Percentiles rank a stretch among this genome's conserved stretches.
Evolutionary conservation across 768 basidiomycete genomes (phyloP).

Genomic region (Hypsizygus marmoreus): DNA sequence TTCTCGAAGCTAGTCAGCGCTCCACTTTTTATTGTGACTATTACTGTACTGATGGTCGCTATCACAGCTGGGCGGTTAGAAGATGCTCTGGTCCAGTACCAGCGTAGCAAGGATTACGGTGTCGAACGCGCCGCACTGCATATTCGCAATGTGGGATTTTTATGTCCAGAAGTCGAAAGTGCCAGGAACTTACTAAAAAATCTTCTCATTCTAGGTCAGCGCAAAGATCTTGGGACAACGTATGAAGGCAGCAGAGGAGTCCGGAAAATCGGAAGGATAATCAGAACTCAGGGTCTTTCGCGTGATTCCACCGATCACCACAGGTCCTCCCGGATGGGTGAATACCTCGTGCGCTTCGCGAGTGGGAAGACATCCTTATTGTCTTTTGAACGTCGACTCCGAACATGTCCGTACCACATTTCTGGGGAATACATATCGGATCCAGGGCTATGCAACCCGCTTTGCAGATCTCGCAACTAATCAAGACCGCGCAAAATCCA

Average conservation of each 20-base stretch:
- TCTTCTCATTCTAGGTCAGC: constrained; percentile 56
- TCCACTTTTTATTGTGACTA: constrained; percentile 16
- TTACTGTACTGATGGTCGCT: constrained; percentile 26
- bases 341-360: constrained; percentile 10
- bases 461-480: constrained; percentile 1
- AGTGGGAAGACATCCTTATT: constrained; percentile 28
- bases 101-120: constrained; percentile 73
- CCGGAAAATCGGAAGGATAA: constrained; percentile 38
- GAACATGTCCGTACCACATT: neutral
- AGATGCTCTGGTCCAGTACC: constrained; percentile 81
- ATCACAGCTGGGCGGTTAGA: constrained; percentile 72
- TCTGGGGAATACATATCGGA: constrained; percentile 5
- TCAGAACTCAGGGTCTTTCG: constrained; percentile 23
- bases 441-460: constrained; percentile 5
- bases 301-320: constrained; percentile 6
- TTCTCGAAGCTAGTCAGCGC: constrained; percentile 82
- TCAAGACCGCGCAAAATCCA: constrained; percentile 1
- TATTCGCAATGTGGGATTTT: constrained; percentile 69
- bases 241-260: constrained; percentile 48
- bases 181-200: constrained; percentile 16
- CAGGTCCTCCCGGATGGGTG: constrained; percentile 4
- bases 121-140: constrained; percentile 83
- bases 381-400: constrained; percentile 21
- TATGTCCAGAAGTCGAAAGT: constrained; percentile 6
- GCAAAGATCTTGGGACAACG: constrained; percentile 75